Base-by-base conservation (phyloP, 2,329 filamentous ascomycete species). In the Davidsoniella virescens region DNA sequence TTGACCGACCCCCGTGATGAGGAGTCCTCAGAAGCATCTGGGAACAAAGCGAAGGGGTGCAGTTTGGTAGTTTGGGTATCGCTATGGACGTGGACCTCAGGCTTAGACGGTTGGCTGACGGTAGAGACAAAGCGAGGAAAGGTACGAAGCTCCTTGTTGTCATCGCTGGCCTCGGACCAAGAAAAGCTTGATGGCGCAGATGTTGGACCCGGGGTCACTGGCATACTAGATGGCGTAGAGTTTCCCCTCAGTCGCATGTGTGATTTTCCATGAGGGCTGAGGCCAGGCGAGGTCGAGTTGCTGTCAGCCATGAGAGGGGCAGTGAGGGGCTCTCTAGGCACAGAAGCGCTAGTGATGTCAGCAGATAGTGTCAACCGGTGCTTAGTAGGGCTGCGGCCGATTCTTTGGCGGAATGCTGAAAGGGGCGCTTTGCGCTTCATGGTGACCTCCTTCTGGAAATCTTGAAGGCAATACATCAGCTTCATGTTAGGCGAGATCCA, bases 401-500 rank as follows among this genome's bases (percentile, higher is more conserved):
- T 65, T 36, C 69, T 67, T 23, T 65, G 68, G 63, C 70, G 65
- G 59, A 73, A 61, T 56, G 74, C 64, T 54, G 72, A 67, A 25
- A 63, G 65, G 14, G 67, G 63, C 1, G 65, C 58, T 3, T 64
- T 54, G 55, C 66, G 72, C 62, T 68, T 75, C 59, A 70, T 72
- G 1, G 70, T 64, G 2, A 81, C 62, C 45, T 80, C 70, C 59
- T 81, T 81, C 57, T 81, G 78, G 60, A 88, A 90, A 59, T 90
- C 84, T 62, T 88, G 84, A 44, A 93, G 68, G 57, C 86, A 87
- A 70, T 92, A 92, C 72, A 93, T 87, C 56, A 93, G 70, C 57
- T 85, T 85, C 86, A 93, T 93, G 63, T 93, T 93, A 0, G 85
- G 85, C 52, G 85, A 87, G 57, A 93, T 90, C 85, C 86, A 93